Evolutionary conservation across 225 moss, liverwort and hornwort species (phyloP).

Genomic region (Marchantia paleacea): DNA sequence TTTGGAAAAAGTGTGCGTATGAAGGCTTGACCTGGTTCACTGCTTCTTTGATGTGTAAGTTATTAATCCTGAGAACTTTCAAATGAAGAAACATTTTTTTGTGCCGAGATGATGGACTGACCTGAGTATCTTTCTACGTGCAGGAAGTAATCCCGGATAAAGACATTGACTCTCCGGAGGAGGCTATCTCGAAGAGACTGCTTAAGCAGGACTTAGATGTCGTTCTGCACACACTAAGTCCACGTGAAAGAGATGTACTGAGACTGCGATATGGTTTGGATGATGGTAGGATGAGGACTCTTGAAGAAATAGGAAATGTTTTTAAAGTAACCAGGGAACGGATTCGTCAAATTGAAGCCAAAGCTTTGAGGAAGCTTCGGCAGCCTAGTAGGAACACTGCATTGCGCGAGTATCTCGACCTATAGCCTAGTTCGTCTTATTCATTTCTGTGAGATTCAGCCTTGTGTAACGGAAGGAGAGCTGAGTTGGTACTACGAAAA

Average conservation of each 20-base stretch:
- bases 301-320: constrained; percentile 78
- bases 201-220: constrained; percentile 71
- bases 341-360: constrained; percentile 87
- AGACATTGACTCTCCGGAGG: constrained; percentile 73
- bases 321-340: constrained; percentile 86
- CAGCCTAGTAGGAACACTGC: constrained; percentile 68
- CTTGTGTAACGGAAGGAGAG: neutral
- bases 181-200: constrained; percentile 70
- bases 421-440: constrained; percentile 8
- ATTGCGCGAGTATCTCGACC: constrained; percentile 66
- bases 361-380: constrained; percentile 77
- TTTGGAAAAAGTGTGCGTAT: too few species aligned
- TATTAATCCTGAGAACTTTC: too few species aligned
- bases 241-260: constrained; percentile 81
- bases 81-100: too few species aligned
- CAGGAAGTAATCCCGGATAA: constrained; percentile 77
- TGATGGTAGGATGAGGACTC: constrained; percentile 66
- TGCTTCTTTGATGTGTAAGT: too few species aligned
- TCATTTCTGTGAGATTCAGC: constrained; percentile 11
- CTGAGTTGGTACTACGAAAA: neutral
- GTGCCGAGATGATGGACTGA: too few species aligned
- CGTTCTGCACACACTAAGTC: constrained; percentile 67
- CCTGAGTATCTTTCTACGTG: neutral
- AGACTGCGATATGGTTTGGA: constrained; percentile 80
- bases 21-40: too few species aligned